These are phyloP conservation scores for Myotisia sp. DNA, from an alignment of 2,329 filamentous ascomycete species.

Conservation along the genomic window DNA sequence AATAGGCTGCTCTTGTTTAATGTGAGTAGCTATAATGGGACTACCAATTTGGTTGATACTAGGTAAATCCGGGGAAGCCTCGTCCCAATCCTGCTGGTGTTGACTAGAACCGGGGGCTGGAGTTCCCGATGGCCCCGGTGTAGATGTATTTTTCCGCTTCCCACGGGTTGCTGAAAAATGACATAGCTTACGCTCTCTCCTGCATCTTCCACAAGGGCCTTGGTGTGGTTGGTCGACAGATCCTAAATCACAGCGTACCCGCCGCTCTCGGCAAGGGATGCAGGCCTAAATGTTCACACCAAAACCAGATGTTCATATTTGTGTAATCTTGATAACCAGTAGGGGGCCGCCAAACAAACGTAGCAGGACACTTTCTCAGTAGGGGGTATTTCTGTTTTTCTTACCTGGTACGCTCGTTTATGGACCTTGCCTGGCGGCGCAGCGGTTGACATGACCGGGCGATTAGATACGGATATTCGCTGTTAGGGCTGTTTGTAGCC, in stretches of 20 bases:
- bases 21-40: constrained; percentile 1
- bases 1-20: constrained; percentile 5
- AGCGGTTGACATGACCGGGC: constrained; percentile 12
- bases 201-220: constrained; percentile 14
- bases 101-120: constrained; percentile 1
- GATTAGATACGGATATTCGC: too few relatives aligned
- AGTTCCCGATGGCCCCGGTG: background rate
- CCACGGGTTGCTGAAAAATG: constrained; percentile 14
- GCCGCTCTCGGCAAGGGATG: constrained; percentile 14
- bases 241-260: constrained; percentile 14
- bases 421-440: constrained; percentile 10
- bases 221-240: constrained; percentile 13
- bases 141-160: constrained; percentile 15
- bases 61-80: too few relatives aligned
- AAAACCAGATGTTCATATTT: too few relatives aligned
- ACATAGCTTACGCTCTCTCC: constrained; percentile 14
- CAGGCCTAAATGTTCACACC: constrained; percentile 14
- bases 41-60: too few relatives aligned
- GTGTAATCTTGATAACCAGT: too few relatives aligned
- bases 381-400: constrained; percentile 1
- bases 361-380: too few relatives aligned
- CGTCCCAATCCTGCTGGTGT: too few relatives aligned
- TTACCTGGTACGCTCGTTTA: constrained; percentile 15
- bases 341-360: too few relatives aligned
- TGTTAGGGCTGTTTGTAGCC: too few relatives aligned